Evolutionary conservation across 2,329 filamentous ascomycete species (phyloP), one percentile per base, ranked within the genome.

Genomic region (Tolypocladium album): DNA sequence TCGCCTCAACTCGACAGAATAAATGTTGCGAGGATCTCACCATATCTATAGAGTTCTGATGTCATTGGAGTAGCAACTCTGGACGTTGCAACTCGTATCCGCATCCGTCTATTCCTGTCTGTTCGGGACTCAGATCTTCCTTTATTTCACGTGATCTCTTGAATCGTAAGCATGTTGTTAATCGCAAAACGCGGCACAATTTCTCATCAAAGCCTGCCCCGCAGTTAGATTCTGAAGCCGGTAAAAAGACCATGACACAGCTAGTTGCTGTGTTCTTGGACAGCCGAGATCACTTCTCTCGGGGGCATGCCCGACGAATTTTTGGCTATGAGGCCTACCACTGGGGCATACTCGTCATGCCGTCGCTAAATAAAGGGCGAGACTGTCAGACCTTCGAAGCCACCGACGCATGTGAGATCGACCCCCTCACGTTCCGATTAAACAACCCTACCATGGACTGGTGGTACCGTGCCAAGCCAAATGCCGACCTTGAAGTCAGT

Each of bases 371-470:
- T n/a, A 38, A 63, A 20, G 61, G 34, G 22, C 57, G 2, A 34
- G 63, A 61, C 52, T 68, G 63, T 45, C 50, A 63, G 3, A 40
- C 60, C 1, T 72, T 64, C 53, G 70, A 72, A 11, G 71, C 70
- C 3, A 72, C 71, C 2, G 71, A 73, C 55, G 55, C 63, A 55
- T 67, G 66, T 1, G 63, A 67, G 8, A 68, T 72, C 58, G 65
- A 73, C 58, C 67, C 66, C 1, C 61, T 63, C 7, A 72, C 70
- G 0, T 71, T 69, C 7, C 65, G 70, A 55, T 62, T 72, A 66
- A 63, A 53, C 3, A 73, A 73, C 52, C 71, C 71, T 17, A 63
- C 61, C 42, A 71, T 72, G 69, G 65, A 69, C 56, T 73, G 70
- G 71, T 68, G 66, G 68, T 64, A 70, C 27, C 64, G 65, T 13